Percentiles rank a stretch among this genome's conserved stretches.
These are phyloP conservation scores for Colletotrichum nymphaeae DNA, from an alignment of 2,329 filamentous ascomycete genomes.

Conservation along the genomic window DNA sequence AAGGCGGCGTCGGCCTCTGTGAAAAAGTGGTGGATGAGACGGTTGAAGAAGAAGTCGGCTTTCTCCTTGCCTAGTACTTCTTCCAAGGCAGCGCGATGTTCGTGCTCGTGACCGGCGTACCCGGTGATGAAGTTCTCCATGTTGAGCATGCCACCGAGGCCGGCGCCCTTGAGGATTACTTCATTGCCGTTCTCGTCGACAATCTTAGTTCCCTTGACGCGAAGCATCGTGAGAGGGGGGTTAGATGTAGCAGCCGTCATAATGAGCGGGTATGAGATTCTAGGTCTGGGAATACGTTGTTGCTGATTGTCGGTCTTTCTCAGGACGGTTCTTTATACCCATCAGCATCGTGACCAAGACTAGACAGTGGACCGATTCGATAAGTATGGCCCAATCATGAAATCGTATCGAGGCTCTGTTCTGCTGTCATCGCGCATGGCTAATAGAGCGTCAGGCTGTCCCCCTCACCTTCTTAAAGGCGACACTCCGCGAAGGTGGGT, in stretches of 20 bases:
- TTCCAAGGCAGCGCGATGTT: constrained; percentile 65
- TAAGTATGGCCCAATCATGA: neutral
- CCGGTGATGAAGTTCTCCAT: constrained; percentile 75
- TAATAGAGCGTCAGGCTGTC: neutral
- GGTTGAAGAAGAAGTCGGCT: constrained; percentile 70
- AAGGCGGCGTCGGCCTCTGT: constrained; percentile 68
- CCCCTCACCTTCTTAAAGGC: constrained; percentile 8
- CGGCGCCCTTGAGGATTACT: constrained; percentile 55
- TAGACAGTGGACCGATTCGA: neutral
- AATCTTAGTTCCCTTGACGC: constrained; percentile 48
- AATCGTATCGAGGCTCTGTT: neutral
- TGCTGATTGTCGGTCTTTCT: neutral
- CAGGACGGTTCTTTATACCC: constrained; percentile 24
- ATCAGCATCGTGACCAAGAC: neutral
- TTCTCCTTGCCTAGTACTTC: constrained; percentile 66
- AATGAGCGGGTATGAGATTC: neutral
- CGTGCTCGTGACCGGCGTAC: constrained; percentile 69
- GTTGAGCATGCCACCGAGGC: constrained; percentile 47
- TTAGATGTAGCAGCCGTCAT: constrained; percentile 17
- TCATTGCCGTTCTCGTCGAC: constrained; percentile 56
- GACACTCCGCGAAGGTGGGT: constrained; percentile 27
- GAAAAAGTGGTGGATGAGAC: constrained; percentile 68
- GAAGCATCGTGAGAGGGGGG: constrained; percentile 43
- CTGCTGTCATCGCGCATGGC: constrained; percentile 1
- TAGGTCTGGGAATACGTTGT: neutral